Base-by-base conservation (phyloP, 257 asterid species). In the Fraxinus cuspidata region DNA sequence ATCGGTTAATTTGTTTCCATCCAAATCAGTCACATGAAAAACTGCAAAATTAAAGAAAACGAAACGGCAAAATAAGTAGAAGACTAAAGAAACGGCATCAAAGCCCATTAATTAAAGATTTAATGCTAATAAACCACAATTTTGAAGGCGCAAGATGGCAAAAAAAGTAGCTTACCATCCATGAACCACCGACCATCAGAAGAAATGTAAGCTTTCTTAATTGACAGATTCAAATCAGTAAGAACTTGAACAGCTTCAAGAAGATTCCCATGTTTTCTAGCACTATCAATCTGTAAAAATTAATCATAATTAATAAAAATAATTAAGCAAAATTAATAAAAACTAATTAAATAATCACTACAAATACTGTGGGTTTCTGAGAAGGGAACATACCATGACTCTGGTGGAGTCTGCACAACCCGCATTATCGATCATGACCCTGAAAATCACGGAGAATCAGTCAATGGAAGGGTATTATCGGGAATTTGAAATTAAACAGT, bases 181-280 rank as follows among this genome's bases (percentile, higher is more conserved):
- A 96, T 96, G 89, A 89, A 96, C 99, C 99, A 96, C 83, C 92
- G 94, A 0, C 98, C 98, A 71, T 96, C 99, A 21, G 98, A 96
- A 28, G 94, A 93, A 49, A 96, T 83, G 86, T 96, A 93, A 71
- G 97, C 99, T 79, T 96, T 96, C 85, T 90, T 91, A 3, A 96
- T 93, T 12, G 97, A 93, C 47, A 96, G 93, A 78, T 96, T 96
- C 87, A 93, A 88, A 82, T 96, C 99, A n/a, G 93, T 93, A 79
- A 96, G 79, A n/a, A 94, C 96, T 77, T 96, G 99, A 58, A 96
- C 90, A 1, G 97, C 95, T 85, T 93, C 99, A 18, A 93, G 90
- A 85, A 96, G 98, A 77, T 91, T 87, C 21, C 97, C 95, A 64
- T 92, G 97, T 64, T 92, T 96, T 77, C 97, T 86, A 7, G 93